Conservation (phyloP, 306 rosid species). For the Vachellia collinsii region DNA sequence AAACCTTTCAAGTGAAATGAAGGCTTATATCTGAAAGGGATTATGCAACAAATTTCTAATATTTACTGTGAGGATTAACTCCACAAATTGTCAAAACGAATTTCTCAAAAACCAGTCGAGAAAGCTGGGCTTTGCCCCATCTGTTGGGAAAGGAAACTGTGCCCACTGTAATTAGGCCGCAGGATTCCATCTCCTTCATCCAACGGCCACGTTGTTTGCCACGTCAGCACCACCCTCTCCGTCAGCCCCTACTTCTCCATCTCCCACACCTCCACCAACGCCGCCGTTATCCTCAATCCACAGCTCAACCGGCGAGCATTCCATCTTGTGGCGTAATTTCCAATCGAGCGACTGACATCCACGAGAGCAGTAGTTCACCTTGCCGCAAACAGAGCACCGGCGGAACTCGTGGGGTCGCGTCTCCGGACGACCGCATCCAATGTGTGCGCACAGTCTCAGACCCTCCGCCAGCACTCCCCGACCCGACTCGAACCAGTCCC, state of each 20-base stretch:
- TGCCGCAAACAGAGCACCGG: constrained; percentile 69
- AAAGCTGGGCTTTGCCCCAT: background rate
- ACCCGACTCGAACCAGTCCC: constrained; percentile 61
- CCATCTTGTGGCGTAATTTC: constrained; percentile 60
- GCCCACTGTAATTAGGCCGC: background rate
- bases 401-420: constrained; percentile 69
- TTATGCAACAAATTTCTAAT: constrained; percentile 15
- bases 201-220: constrained; percentile 16
- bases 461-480: constrained; percentile 32
- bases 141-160: background rate
- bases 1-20: background rate
- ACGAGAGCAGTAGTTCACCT: constrained; percentile 73
- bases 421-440: constrained; percentile 72
- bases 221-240: constrained; percentile 26
- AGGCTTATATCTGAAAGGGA: background rate
- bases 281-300: constrained; percentile 45
- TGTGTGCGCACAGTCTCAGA: constrained; percentile 58
- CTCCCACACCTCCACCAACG: constrained; percentile 35
- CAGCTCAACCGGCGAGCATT: constrained; percentile 50
- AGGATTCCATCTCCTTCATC: background rate
- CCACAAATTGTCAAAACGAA: background rate
- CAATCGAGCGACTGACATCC: constrained; percentile 77
- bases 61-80: background rate
- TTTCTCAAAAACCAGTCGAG: background rate
- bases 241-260: constrained; percentile 5